Percentiles rank a stretch among this genome's conserved stretches.
phyloP scores from a whole-genome alignment of 805 yeast genomes.

The Torulaspora franciscae region DNA sequence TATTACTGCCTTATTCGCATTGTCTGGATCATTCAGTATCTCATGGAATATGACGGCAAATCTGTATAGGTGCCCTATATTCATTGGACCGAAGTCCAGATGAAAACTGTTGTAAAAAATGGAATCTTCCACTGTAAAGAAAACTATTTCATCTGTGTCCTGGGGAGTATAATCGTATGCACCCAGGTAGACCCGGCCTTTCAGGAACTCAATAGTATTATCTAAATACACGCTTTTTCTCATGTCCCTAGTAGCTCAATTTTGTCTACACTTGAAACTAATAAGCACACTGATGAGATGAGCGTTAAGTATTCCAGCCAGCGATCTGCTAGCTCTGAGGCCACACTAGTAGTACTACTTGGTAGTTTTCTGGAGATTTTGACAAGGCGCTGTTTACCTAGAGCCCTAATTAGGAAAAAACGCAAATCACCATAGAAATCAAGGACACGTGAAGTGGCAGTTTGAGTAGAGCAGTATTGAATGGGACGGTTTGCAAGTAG shows the following conservation, averaged over 20 bases:
- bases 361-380: neutral
- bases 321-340: neutral
- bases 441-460: neutral
- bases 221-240: constrained; percentile 33
- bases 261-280: neutral
- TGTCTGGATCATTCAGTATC: constrained; percentile 76
- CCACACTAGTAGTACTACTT: neutral
- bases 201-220: constrained; percentile 36
- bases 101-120: constrained; percentile 93
- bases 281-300: neutral
- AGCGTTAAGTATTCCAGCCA: neutral
- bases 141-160: constrained; percentile 69
- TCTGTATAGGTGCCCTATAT: constrained; percentile 86
- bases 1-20: constrained; percentile 84
- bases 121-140: constrained; percentile 88
- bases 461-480: neutral
- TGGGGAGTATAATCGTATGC: constrained; percentile 77
- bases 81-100: constrained; percentile 93
- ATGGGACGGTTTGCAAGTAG: no score
- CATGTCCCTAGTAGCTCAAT: constrained; percentile 14
- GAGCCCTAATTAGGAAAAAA: constrained; percentile 4
- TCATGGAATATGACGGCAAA: constrained; percentile 94
- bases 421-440: neutral
- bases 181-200: constrained; percentile 77
- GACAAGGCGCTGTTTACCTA: neutral